Evolutionary conservation across 495 filamentous ascomycete species (phyloP), one percentile per base, ranked within the genome.

Genomic region (Eremomyces bilateralis): DNA sequence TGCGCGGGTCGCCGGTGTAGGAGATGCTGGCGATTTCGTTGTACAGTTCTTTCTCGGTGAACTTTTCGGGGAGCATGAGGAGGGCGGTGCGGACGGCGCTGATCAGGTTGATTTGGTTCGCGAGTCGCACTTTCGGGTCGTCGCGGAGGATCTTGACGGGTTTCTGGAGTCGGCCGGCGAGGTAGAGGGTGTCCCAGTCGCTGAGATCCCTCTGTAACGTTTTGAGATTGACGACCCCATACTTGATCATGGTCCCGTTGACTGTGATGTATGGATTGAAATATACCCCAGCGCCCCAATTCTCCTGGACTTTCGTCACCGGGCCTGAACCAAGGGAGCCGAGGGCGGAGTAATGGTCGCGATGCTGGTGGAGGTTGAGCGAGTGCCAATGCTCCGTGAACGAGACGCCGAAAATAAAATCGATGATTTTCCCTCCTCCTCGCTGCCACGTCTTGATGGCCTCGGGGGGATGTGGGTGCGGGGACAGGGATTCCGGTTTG

Each of bases 301-400:
- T 64, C 51, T 95, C 85, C 48, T 97, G 85, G 3, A 92, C 67
- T 30, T 70, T 61, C 8, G 79, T 79, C 13, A 94, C 75, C 6
- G 74, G 63, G 29, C 71, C 80, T 11, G 82, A 93, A 1, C 84
- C 83, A 15, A 94, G 60, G 15, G 69, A 76, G n/a, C 78, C 79
- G 2, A 95, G 56, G 8, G 65, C 69, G 1, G 82, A 93, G 56
- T 97, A 97, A 54, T 97, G 88, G 49, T 90, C 70, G 6, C 79
- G 75, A 47, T 97, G 80, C 47, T 92, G 76, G 34, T 60, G 57
- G 20, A 97, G 61, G 51, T 97, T 97, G 30, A 97, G 56, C 15
- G 73, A 76, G 57, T 97, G 88, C 83, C 85, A 97, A 55, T 97
- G 88, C 49, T 97, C 79, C 2, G 80, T 83, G 53, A 92, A 79